phyloP scores from a whole-genome alignment of 371 early-diverging fungal genomes.

The Apophysomyces variabilis region DNA sequence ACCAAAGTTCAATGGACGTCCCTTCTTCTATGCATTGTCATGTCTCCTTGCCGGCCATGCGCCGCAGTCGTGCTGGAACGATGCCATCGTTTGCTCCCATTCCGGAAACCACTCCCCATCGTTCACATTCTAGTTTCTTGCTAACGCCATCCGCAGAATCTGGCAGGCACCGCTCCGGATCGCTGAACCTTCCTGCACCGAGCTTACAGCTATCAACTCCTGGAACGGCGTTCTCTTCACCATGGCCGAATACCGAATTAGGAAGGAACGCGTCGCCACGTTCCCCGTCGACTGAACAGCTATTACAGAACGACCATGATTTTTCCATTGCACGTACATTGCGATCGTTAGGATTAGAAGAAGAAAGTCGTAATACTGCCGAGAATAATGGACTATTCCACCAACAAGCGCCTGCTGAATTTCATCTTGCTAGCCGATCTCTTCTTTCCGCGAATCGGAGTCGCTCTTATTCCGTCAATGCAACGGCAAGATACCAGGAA shows the following conservation, averaged over 20 bases:
- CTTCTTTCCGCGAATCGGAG: conserved; percentile 51
- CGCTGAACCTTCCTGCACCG: conserved; percentile 61
- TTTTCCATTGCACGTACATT: conserved; percentile 74
- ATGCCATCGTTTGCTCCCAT: conserved; percentile 70
- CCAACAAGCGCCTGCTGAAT: conserved; percentile 1
- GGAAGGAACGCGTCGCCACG: conserved; percentile 35
- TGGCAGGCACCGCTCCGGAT: conserved; percentile 56
- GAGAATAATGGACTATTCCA: conserved; percentile 19
- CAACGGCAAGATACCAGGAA: conserved; percentile 62
- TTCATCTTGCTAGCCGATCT: conserved; percentile 2
- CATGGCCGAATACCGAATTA: conserved; percentile 54
- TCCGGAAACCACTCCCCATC: conserved; percentile 39
- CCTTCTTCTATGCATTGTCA: conserved; percentile 15
- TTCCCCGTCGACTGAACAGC: conserved; percentile 63
- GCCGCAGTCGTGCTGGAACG: conserved; percentile 81
- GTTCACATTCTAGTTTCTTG: conserved; percentile 18
- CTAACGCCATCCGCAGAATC: conserved; percentile 1
- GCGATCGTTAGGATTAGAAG: conserved; percentile 80
- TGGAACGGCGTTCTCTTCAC: conserved; percentile 63
- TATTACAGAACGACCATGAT: conserved; percentile 62
- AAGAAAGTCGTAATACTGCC: conserved; percentile 32
- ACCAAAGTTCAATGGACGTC: conserved; percentile 5
- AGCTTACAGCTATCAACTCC: conserved; percentile 64
- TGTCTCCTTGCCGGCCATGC: conserved; percentile 19
- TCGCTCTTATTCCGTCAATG: conserved; percentile 77